Base-by-base conservation (phyloP, 495 filamentous ascomycete species). In the Neurospora sp. region DNA sequence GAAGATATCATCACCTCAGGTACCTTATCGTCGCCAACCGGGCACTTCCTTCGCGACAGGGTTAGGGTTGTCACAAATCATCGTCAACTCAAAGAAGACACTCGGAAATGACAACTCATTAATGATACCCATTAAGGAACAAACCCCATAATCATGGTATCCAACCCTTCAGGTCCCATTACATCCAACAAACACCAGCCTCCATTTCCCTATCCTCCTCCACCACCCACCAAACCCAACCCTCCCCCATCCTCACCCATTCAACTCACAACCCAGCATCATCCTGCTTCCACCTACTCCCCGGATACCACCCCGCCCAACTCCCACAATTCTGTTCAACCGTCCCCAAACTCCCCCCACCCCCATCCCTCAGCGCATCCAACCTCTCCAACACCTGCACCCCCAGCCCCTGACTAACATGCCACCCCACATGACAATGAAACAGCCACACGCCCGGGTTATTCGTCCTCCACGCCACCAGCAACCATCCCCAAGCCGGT, bases 371-470 rank as follows among this genome's bases (percentile, higher is more conserved):
- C 23, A 62, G 4, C 1, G 54, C 54, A 27, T 62, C 54, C 23
- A 62, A 1, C 12, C 73, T 44, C 75, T 85, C 85, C 0, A 86
- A 42, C 39, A 86, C 79, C 73, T 85, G 83, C 42, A 87, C 71
- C 11, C 79, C 83, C 8, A 88, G 76, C 2, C 86, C 86, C 69
- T 82, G 79, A 3, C 75, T 78, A 2, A 85, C 83, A 48, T 88
- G 86, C 86, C 85, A 87, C 10, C 81, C 85, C 70, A 86, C 82
- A 38, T 85, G 81, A 44, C 87, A 84, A 27, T 83, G 78, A 38
- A 83, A 75, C 4, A 83, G 75, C 84, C 82, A 86, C 1, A 80
- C 78, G 4, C 87, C 77, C 6, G 81, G 81, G 20, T 84, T 82
- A 70, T 82, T 81, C 6, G 78, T 81, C 72, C 82, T 14, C 54